Conservation (phyloP, 768 basidiomycete genomes). For the Serpula lacrymans region DNA sequence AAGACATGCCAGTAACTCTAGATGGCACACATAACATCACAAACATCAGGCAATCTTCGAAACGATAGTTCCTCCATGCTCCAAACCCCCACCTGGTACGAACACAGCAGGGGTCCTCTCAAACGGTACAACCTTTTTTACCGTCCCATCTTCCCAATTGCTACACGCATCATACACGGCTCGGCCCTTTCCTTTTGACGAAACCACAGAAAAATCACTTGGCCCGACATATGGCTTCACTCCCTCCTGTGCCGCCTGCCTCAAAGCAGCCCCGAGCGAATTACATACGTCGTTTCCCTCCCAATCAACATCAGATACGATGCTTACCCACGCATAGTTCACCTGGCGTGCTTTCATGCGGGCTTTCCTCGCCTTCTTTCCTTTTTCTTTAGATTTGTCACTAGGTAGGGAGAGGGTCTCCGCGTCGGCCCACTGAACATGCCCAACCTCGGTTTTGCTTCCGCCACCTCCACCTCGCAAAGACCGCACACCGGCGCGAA, state of each 20-base stretch:
- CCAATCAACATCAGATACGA: conserved; percentile 78
- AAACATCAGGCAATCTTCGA: conserved; percentile 21
- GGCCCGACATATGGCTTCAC: conserved; percentile 24
- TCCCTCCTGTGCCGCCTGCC: conserved; percentile 32
- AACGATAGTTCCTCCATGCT: conserved; percentile 32
- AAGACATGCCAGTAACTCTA: background rate
- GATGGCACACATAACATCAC: background rate
- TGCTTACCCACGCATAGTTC: conserved; percentile 80
- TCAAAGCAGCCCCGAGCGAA: conserved; percentile 38
- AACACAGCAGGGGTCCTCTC: conserved; percentile 32
- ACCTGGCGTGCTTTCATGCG: conserved; percentile 41
- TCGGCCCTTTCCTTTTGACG: conserved; percentile 27
- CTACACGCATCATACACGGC: conserved; percentile 10
- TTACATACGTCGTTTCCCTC: conserved; percentile 74
- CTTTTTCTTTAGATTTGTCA: no score
- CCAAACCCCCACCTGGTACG: conserved; percentile 22
- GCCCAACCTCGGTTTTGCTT: conserved; percentile 2
- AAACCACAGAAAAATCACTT: conserved; percentile 16
- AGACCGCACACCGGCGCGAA: conserved; percentile 68
- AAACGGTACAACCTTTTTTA: conserved; percentile 31
- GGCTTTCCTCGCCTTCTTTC: conserved; percentile 27
- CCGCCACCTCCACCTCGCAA: conserved; percentile 31
- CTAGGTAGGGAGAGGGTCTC: conserved; percentile 16
- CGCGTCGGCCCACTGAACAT: background rate
- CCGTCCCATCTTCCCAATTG: conserved; percentile 12